Percentiles rank a stretch among this genome's conserved stretches.
Conservation (phyloP, 1,284 basidiomycete genomes). For the Sporisorium reilianum region DNA sequence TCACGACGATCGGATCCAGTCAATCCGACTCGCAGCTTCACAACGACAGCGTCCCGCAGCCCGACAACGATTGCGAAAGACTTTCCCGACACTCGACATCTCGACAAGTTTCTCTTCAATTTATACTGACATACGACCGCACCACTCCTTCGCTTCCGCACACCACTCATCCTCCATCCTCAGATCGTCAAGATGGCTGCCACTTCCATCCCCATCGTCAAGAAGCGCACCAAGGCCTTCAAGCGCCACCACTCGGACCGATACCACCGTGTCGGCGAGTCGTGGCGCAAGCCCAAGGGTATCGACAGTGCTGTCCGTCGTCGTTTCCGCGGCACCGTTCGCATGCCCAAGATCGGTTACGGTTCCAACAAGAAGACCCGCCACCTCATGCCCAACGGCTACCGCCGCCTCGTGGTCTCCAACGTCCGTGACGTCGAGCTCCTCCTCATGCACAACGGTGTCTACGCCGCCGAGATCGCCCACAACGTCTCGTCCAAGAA, state of each 20-base stretch:
- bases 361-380: conserved; percentile 70
- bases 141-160: neutral
- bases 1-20: no score
- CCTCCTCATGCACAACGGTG: conserved; percentile 83
- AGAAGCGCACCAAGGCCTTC: conserved; percentile 69
- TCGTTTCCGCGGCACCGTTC: conserved; percentile 65
- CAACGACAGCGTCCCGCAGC: no score
- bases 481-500: conserved; percentile 98
- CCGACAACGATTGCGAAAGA: neutral
- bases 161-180: neutral
- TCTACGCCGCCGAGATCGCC: conserved; percentile 94
- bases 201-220: conserved; percentile 68
- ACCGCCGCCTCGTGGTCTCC: conserved; percentile 67
- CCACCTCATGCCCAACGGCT: conserved; percentile 69
- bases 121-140: conserved; percentile 17
- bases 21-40: neutral
- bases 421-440: conserved; percentile 68
- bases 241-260: conserved; percentile 69
- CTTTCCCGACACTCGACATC: no score
- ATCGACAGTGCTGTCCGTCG: conserved; percentile 67
- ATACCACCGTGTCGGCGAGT: conserved; percentile 66
- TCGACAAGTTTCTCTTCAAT: neutral
- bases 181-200: conserved; percentile 64
- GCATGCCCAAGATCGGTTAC: conserved; percentile 69
- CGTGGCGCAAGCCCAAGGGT: conserved; percentile 69